phyloP scores from a whole-genome alignment of 2,329 filamentous ascomycete species.

The Aspergillus brunneoviolaceus region DNA sequence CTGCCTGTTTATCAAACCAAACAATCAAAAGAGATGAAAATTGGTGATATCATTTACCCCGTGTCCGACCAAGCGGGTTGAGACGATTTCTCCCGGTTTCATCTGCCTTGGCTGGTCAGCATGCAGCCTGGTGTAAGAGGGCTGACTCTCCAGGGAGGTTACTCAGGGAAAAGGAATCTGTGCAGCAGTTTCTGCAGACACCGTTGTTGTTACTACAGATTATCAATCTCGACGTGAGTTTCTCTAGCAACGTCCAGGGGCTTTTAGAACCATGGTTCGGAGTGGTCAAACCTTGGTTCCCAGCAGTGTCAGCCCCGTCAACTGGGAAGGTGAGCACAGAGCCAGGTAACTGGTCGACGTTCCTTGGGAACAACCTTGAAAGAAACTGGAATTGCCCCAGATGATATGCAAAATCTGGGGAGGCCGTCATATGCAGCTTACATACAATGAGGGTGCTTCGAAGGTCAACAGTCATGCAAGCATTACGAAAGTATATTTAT shows the following conservation, averaged over 20 bases:
- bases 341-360: too few relatives aligned
- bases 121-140: not conserved
- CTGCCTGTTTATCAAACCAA: not conserved
- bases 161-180: too few relatives aligned
- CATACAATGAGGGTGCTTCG: too few relatives aligned
- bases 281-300: not conserved
- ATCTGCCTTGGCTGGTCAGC: not conserved
- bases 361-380: not conserved
- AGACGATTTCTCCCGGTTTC: not conserved
- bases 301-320: not conserved
- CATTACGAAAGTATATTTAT: too few relatives aligned
- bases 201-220: not conserved
- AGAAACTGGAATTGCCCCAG: too few relatives aligned
- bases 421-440: too few relatives aligned
- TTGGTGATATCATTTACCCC: not conserved
- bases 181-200: not conserved
- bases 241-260: conserved; percentile 9
- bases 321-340: too few relatives aligned
- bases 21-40: not conserved
- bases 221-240: conserved; percentile 10
- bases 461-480: too few relatives aligned
- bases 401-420: too few relatives aligned
- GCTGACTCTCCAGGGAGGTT: not conserved
- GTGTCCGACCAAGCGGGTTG: not conserved
- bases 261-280: conserved; percentile 8